A percentile compares a stretch with the other conserved stretches of the same genome.
These are phyloP conservation scores for Lipomyces yamadae DNA, from an alignment of 805 yeast genomes.

Conservation along the genomic window DNA sequence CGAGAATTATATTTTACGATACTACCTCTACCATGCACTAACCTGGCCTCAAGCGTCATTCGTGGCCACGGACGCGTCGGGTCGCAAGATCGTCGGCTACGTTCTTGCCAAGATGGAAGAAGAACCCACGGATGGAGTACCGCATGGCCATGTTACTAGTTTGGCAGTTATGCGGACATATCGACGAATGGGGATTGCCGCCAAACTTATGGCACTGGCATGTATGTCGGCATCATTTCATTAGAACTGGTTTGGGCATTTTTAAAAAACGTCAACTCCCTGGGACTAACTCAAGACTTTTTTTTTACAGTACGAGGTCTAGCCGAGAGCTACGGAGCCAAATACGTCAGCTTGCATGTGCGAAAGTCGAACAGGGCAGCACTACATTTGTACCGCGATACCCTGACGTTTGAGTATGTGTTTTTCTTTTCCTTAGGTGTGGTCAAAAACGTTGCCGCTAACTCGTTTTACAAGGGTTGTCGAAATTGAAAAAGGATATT, in stretches of 20 bases:
- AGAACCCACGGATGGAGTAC: constrained; percentile 65
- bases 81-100: constrained; percentile 88
- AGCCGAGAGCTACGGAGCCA: constrained; percentile 78
- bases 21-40: constrained; percentile 84
- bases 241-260: no score
- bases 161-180: constrained; percentile 94
- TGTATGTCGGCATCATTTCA: constrained; percentile 38
- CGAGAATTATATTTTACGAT: constrained; percentile 89
- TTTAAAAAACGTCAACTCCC: neutral
- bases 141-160: constrained; percentile 84
- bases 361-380: constrained; percentile 95
- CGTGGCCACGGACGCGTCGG: constrained; percentile 76
- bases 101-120: constrained; percentile 92
- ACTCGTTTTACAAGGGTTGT: constrained; percentile 52
- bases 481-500: constrained; percentile 83
- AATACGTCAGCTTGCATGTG: constrained; percentile 88
- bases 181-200: constrained; percentile 94
- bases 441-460: neutral
- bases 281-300: constrained; percentile 64
- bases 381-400: constrained; percentile 83
- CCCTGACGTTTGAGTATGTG: constrained; percentile 68
- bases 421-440: neutral
- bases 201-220: constrained; percentile 83
- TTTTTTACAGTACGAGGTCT: constrained; percentile 63
- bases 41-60: constrained; percentile 82